These are phyloP conservation scores for Sicyos edulis DNA, from an alignment of 306 rosid genomes.

Conservation along the genomic window DNA sequence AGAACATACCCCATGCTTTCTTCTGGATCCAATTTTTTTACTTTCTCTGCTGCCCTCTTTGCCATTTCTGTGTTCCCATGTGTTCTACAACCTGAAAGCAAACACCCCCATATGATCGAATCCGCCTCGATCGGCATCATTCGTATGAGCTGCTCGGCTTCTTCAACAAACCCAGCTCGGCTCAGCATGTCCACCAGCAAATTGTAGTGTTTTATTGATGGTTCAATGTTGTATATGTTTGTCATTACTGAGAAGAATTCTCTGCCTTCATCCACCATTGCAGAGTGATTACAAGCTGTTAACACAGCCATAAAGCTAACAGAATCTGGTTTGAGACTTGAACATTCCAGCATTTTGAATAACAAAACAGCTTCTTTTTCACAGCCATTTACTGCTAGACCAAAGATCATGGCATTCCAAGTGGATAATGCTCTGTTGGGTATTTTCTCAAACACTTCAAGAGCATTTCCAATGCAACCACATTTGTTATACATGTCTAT, in stretches of 20 bases:
- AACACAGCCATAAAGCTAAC: slow-evolving; percentile 72
- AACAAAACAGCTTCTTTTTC: slow-evolving; percentile 55
- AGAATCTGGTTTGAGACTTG: slow-evolving; percentile 42
- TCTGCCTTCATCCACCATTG: slow-evolving; percentile 52
- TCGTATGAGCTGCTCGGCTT: slow-evolving; percentile 59
- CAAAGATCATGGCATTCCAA: slow-evolving; percentile 75
- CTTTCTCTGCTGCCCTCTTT: slow-evolving; percentile 49
- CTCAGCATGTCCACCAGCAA: slow-evolving; percentile 77
- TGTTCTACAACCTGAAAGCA: slow-evolving; percentile 69
- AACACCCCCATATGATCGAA: slow-evolving; percentile 75
- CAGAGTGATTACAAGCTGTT: slow-evolving; percentile 70
- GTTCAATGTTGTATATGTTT: slow-evolving; percentile 39
- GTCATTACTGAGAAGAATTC: slow-evolving; percentile 50
- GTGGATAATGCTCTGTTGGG: slow-evolving; percentile 49
- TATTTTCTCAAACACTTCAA: slow-evolving; percentile 46
- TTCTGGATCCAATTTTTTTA: slow-evolving; percentile 50
- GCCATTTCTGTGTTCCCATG: slow-evolving; percentile 57
- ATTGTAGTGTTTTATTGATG: slow-evolving; percentile 69
- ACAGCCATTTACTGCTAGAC: slow-evolving; percentile 63
- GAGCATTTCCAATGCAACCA: slow-evolving; percentile 55
- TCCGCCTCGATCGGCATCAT: slow-evolving; percentile 55
- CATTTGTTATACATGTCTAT: slow-evolving; percentile 84
- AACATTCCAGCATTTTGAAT: slow-evolving; percentile 54
- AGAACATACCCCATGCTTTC: slow-evolving; percentile 65
- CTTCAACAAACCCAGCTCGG: slow-evolving; percentile 61